Base-by-base conservation (phyloP, 495 filamentous ascomycete genomes). In the Daldinia concentrica region DNA sequence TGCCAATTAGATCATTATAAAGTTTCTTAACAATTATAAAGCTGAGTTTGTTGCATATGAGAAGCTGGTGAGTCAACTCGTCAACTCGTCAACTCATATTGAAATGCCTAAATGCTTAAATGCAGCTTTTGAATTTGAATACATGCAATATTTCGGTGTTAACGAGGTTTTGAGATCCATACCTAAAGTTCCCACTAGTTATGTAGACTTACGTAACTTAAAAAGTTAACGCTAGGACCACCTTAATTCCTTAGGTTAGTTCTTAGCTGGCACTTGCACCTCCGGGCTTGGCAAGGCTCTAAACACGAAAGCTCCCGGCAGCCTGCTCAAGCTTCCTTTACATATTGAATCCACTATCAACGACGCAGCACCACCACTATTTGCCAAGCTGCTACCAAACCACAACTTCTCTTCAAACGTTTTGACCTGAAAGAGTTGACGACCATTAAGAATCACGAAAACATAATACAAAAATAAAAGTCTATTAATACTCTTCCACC, bases 231-330 rank as follows among this genome's bases (percentile, higher is more conserved):
- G 71, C 74, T 71, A 63, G 59, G 64, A 58, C 62, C 68, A 45
- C 65, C 55, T 43, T 27, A 34, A 6, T 2, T 39, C n/a, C n/a
- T n/a, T n/a, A n/a, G n/a, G n/a, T n/a, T n/a, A 26, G 26, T 9
- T 58, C 43, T 30, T 30, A 22, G 54, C 54, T 22, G 30, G 14
- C 29, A 45, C 54, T 66, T 56, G 32, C 69, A 71, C 57, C 60
- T 71, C 43, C 39, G 27, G 65, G 24, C 73, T 76, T 74, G 75
- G 73, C 73, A 74, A 77, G 75, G 70, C 73, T 55, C 69, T 36
- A 79, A 76, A 79, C 79, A 73, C 80, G 80, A 82, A 65, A 81
- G 82, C 83, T 81, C 77, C 74, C 69, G 74, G 83, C 69, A 84
- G 82, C 82, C 83, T 83, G 64, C 74, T 62, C 22, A 29, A 69